These are phyloP conservation scores for Candida pseudoglaebosa DNA, from an alignment of 805 yeast genomes.

Conservation along the genomic window DNA sequence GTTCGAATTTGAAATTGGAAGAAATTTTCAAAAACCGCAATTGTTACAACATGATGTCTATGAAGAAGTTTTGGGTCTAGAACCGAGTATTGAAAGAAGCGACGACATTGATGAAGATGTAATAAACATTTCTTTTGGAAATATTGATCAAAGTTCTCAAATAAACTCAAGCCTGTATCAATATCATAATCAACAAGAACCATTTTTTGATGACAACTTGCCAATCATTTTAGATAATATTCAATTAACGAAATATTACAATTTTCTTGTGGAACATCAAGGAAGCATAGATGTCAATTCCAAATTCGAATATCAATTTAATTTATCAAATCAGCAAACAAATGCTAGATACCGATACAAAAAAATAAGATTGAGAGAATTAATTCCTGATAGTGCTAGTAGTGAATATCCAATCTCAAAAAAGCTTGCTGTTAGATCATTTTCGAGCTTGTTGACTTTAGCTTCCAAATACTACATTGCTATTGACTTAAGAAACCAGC, in stretches of 20 bases:
- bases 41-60: constrained; percentile 8
- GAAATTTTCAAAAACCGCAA: constrained; percentile 8
- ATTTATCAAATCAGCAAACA: not conserved
- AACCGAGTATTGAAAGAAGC: not conserved
- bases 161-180: not conserved
- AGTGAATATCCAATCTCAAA: constrained; percentile 13
- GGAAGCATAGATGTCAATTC: constrained; percentile 2
- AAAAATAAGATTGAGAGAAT: constrained; percentile 11
- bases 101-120: constrained; percentile 6
- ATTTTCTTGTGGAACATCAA: constrained; percentile 10
- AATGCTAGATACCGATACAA: constrained; percentile 1
- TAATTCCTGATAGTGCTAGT: constrained; percentile 13
- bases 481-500: not conserved
- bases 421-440: constrained; percentile 25
- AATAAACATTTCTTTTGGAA: constrained; percentile 2
- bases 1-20: constrained; percentile 8
- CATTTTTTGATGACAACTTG: not conserved
- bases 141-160: not conserved
- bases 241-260: constrained; percentile 12
- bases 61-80: not conserved
- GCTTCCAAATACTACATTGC: constrained; percentile 17
- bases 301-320: not conserved
- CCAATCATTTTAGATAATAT: not conserved
- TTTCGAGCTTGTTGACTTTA: constrained; percentile 22
- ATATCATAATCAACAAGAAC: not conserved